Evolutionary conservation across 2,329 filamentous ascomycete species (phyloP).

Genomic region (Didymellaceae sp.): DNA sequence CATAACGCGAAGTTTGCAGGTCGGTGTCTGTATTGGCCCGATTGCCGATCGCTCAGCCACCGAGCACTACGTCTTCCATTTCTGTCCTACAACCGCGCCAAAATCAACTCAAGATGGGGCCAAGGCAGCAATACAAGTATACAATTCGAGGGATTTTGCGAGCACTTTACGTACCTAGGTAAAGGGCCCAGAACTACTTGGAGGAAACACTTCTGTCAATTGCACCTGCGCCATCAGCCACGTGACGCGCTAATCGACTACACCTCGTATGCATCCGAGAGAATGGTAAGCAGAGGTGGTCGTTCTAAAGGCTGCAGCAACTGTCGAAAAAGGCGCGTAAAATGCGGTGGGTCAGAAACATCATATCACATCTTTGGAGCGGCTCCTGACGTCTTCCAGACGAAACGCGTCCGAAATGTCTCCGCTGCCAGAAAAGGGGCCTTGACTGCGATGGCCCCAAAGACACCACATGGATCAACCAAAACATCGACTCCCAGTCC

Average conservation of each 20-base stretch:
- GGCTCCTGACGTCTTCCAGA: slow-evolving; percentile 21
- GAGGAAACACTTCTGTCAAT: too few relatives aligned
- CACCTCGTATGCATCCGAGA: slow-evolving; percentile 4
- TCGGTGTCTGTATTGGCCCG: slow-evolving; percentile 6
- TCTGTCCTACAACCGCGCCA: background rate
- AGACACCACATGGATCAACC: slow-evolving; percentile 31
- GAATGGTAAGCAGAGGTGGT: slow-evolving; percentile 39
- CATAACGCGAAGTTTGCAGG: too few relatives aligned
- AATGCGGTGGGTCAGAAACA: slow-evolving; percentile 33
- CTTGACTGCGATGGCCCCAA: slow-evolving; percentile 35
- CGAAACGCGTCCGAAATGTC: slow-evolving; percentile 33
- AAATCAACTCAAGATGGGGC: slow-evolving; percentile 1
- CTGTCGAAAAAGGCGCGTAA: slow-evolving; percentile 36
- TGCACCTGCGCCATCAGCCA: too few relatives aligned
- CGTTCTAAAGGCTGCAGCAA: slow-evolving; percentile 37
- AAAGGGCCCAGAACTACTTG: too few relatives aligned
- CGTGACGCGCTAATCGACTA: background rate
- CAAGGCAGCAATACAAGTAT: background rate
- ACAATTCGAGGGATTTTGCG: too few relatives aligned
- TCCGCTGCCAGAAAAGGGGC: slow-evolving; percentile 33
- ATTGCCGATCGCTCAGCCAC: slow-evolving; percentile 6
- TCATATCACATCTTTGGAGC: background rate
- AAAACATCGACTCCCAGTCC: slow-evolving; percentile 11
- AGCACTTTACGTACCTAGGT: too few relatives aligned
- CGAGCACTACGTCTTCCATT: slow-evolving; percentile 4